Base-by-base conservation (phyloP, 2,329 filamentous ascomycete genomes). In the Xylariaceae sp. region DNA sequence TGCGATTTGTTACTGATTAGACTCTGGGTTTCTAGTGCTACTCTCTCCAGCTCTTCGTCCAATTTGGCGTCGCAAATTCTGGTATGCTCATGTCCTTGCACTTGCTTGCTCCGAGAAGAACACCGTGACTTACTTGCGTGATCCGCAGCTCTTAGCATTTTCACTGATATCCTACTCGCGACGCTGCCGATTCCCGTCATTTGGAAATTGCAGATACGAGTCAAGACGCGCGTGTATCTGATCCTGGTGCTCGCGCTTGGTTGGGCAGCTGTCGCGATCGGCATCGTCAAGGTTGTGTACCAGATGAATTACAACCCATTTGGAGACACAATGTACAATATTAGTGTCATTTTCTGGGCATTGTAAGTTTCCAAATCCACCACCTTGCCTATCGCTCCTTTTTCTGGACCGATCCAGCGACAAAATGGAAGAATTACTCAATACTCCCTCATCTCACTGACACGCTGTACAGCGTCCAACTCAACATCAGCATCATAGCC, bases 141-240 rank as follows among this genome's bases (percentile, higher is more conserved):
- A n/a, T 45, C 33, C 18, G 14, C 61, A 64, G 67, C 58, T 3
- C 66, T 71, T 59, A 72, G 74, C 48, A 72, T 74, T 36, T 62
- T 67, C 9, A 73, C 71, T n/a, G 71, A 75, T 45, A 61, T 73
- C 7, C 60, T 67, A n/a, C 71, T 74, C 33, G 71, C 71, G 1
- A 65, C 69, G 1, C 59, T 74, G 15, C 72, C 72, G 1, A 61
- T 73, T 1, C 68, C 69, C 2, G 65, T 75, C 47, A 70, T 75
- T 43, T 70, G 69, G 66, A 57, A 59, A 6, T 57, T 74, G n/a
- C 67, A 74, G 47, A 65, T 71, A 59, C 69, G 68, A 55, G 57
- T 58, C n/a, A 63, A 64, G 12, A 66, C 65, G 1, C 64, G 67
- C 17, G 18, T 74, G 1, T 72, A 73, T 18, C 57, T 75, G 11